Evolutionary conservation across 768 basidiomycete species (phyloP).

Genomic region (Wakefieldia striispora): DNA sequence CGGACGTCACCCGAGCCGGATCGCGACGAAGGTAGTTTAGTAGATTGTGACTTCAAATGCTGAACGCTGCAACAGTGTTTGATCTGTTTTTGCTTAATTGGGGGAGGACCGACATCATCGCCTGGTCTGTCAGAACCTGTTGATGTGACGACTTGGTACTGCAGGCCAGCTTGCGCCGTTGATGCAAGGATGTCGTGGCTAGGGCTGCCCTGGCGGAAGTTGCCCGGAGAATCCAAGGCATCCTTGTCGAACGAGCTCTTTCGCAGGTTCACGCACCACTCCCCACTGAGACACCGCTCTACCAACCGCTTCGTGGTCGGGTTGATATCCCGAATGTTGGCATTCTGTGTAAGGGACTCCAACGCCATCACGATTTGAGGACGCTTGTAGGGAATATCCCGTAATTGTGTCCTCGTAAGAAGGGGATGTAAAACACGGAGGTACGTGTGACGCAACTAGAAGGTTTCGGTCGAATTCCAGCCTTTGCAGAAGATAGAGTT

Average conservation of each 20-base stretch:
- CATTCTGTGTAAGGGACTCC: conserved; percentile 71
- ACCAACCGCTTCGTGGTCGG: conserved; percentile 90
- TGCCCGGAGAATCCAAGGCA: conserved; percentile 23
- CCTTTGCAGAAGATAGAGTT: neutral
- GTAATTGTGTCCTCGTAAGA: conserved; percentile 90
- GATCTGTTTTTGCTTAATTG: conserved; percentile 41
- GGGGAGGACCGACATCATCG: conserved; percentile 17
- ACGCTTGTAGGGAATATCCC: conserved; percentile 84
- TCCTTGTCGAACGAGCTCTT: conserved; percentile 36
- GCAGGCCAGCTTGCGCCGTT: conserved; percentile 30
- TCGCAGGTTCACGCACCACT: conserved; percentile 78
- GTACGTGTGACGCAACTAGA: conserved; percentile 90
- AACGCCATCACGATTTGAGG: conserved; percentile 82
- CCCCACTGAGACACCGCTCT: conserved; percentile 81
- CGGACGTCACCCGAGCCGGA: conserved; percentile 37
- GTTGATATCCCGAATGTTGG: conserved; percentile 76
- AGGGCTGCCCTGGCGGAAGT: conserved; percentile 40
- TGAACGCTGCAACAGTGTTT: conserved; percentile 71
- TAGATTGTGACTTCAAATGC: conserved; percentile 39
- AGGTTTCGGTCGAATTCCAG: conserved; percentile 4
- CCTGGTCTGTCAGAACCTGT: conserved; percentile 13
- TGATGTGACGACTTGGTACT: neutral
- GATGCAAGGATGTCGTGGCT: conserved; percentile 42
- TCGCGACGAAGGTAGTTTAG: conserved; percentile 30
- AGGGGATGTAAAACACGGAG: conserved; percentile 95